These are phyloP conservation scores for Eremothecium coryli DNA, from an alignment of 1,139 yeast genomes.

Conservation along the genomic window DNA sequence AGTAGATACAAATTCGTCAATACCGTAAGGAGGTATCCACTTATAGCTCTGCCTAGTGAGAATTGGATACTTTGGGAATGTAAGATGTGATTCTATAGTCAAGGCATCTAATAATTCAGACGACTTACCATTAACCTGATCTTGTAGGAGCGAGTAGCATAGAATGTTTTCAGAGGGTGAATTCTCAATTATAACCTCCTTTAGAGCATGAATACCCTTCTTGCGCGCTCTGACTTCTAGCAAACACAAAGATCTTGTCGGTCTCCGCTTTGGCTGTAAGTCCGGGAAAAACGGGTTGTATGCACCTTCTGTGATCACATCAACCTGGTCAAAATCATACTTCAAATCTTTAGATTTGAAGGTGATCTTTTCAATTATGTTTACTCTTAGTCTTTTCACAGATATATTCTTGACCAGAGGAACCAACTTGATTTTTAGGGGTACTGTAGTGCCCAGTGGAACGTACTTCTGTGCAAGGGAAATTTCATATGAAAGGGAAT, in stretches of 20 bases:
- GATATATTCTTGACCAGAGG: constrained; percentile 63
- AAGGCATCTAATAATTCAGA: constrained; percentile 32
- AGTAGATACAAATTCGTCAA: constrained; percentile 21
- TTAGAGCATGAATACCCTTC: constrained; percentile 39
- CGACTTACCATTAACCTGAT: constrained; percentile 12
- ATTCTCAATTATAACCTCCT: constrained; percentile 53
- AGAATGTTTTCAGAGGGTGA: constrained; percentile 54
- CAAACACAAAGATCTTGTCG: constrained; percentile 49
- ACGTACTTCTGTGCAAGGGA: constrained; percentile 70
- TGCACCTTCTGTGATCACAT: constrained; percentile 31
- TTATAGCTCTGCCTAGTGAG: constrained; percentile 22
- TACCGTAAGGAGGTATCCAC: constrained; percentile 30
- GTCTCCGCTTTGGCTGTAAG: constrained; percentile 20
- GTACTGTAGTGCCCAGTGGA: constrained; percentile 55
- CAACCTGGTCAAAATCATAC: constrained; percentile 51
- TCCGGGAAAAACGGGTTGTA: constrained; percentile 32
- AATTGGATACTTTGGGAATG: constrained; percentile 28
- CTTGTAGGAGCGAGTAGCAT: constrained; percentile 44
- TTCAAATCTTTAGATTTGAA: constrained; percentile 50
- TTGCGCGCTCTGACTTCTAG: constrained; percentile 53
- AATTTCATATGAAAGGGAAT: constrained; percentile 66
- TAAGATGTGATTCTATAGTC: constrained; percentile 23
- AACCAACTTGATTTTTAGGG: constrained; percentile 56
- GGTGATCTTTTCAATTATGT: constrained; percentile 62
- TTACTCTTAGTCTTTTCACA: constrained; percentile 63